A percentile compares a stretch with the other conserved stretches of the same genome.
Evolutionary conservation across 164 flowering plant genomes (phyloP).

Genomic region (Saururus chinensis): DNA sequence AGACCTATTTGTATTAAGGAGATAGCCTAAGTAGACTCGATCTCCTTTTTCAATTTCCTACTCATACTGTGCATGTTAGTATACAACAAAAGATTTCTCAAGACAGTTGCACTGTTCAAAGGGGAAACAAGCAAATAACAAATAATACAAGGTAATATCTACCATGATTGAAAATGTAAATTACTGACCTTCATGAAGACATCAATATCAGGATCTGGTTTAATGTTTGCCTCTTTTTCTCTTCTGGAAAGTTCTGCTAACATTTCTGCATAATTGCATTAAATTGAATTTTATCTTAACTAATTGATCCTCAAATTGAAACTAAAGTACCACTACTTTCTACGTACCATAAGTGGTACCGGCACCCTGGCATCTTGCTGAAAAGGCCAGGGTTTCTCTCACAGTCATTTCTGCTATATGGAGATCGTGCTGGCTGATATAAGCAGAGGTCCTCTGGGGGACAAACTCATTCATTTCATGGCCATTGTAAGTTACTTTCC

Average conservation of each 20-base stretch:
- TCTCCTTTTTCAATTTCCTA: no score
- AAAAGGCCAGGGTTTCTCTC: slow-evolving; percentile 46
- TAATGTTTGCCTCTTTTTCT: slow-evolving; percentile 55
- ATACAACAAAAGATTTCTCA: no score
- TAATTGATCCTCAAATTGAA: no score
- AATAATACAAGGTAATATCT: no score
- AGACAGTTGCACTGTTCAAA: no score
- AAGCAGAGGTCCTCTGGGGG: slow-evolving; percentile 56
- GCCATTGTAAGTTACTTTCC: slow-evolving; percentile 59
- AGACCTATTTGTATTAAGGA: no score
- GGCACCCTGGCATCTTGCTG: slow-evolving; percentile 61
- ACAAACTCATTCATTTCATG: slow-evolving; percentile 60
- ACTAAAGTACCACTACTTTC: no score
- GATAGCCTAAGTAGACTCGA: no score
- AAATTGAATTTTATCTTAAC: no score
- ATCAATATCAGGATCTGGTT: slow-evolving; percentile 68
- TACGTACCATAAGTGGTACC: slow-evolving; percentile 36
- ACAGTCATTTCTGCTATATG: slow-evolving; percentile 60
- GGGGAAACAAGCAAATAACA: no score
- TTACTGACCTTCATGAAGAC: slow-evolving; percentile 61
- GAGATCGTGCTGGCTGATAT: slow-evolving; percentile 53
- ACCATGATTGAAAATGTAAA: neutral
- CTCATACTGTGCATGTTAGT: no score
- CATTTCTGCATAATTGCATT: slow-evolving; percentile 30
- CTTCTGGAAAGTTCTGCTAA: slow-evolving; percentile 57